Conservation (phyloP, 352 stramenopile species). For the Globisporangium abappressorium region DNA sequence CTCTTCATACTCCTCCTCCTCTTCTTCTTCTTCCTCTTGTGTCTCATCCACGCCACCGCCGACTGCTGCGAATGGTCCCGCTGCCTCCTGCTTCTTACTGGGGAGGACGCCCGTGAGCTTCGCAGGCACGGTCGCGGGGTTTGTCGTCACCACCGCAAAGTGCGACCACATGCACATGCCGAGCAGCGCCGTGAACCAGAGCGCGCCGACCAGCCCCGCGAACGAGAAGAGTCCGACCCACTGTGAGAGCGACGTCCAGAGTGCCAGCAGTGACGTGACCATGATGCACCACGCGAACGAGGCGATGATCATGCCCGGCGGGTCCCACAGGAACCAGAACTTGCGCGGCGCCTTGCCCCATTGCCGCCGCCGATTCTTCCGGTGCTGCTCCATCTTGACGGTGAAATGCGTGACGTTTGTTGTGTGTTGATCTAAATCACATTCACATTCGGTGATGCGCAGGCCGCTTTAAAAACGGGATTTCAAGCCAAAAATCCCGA, state of each 20-base stretch:
- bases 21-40: slow-evolving; percentile 19
- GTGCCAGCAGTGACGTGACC: slow-evolving; percentile 31
- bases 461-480: no score
- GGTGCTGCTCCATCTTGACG: not conserved
- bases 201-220: slow-evolving; percentile 34
- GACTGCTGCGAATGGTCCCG: not conserved
- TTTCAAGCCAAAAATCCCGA: no score
- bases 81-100: not conserved
- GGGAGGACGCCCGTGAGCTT: slow-evolving; percentile 26
- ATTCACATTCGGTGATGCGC: not conserved
- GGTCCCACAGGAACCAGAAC: slow-evolving; percentile 64
- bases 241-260: slow-evolving; percentile 47
- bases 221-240: slow-evolving; percentile 60
- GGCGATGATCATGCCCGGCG: slow-evolving; percentile 59
- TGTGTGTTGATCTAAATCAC: not conserved
- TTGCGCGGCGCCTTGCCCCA: slow-evolving; percentile 4
- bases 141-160: slow-evolving; percentile 67
- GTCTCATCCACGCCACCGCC: not conserved
- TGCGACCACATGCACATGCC: slow-evolving; percentile 76
- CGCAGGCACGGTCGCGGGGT: slow-evolving; percentile 67
- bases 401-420: not conserved
- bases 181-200: slow-evolving; percentile 55
- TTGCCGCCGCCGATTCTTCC: not conserved
- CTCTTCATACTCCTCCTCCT: slow-evolving; percentile 29
- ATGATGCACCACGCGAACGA: slow-evolving; percentile 59